phyloP scores from a whole-genome alignment of 768 basidiomycete species.

The Tricholoma furcatifolium region DNA sequence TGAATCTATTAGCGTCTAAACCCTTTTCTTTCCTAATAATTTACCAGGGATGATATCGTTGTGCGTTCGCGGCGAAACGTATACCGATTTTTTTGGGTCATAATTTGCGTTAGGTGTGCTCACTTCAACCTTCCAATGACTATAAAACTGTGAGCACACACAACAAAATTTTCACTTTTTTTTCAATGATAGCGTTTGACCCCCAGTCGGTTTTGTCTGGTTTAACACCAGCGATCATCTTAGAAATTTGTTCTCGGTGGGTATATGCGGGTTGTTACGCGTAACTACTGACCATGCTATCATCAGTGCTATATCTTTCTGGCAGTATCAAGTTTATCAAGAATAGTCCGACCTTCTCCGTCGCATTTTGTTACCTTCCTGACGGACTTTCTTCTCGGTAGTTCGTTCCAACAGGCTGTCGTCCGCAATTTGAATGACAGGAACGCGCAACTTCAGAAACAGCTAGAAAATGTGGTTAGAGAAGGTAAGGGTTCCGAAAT shows the following conservation, averaged over 20 bases:
- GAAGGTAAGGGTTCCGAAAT: slow-evolving; percentile 56
- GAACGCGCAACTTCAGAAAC: slow-evolving; percentile 80
- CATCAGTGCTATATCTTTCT: slow-evolving; percentile 77
- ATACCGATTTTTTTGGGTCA: not conserved
- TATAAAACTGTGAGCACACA: slow-evolving; percentile 72
- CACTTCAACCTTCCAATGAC: slow-evolving; percentile 83
- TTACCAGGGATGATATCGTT: slow-evolving; percentile 58
- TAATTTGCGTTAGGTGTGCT: slow-evolving; percentile 56
- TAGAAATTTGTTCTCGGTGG: slow-evolving; percentile 82
- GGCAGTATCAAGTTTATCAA: slow-evolving; percentile 89
- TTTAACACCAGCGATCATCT: slow-evolving; percentile 66
- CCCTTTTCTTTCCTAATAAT: not conserved
- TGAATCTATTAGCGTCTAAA: slow-evolving; percentile 28
- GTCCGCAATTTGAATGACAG: slow-evolving; percentile 80
- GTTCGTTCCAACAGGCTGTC: slow-evolving; percentile 83
- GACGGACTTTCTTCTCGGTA: slow-evolving; percentile 21
- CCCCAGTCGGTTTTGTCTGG: slow-evolving; percentile 82
- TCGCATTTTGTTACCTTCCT: not conserved
- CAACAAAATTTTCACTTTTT: slow-evolving; percentile 33
- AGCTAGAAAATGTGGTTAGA: slow-evolving; percentile 79
- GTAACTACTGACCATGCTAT: not conserved
- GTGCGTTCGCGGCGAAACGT: slow-evolving; percentile 33
- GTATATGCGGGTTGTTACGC: slow-evolving; percentile 10
- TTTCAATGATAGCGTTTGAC: slow-evolving; percentile 9
- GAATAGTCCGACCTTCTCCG: slow-evolving; percentile 53